Base-by-base conservation (phyloP, 352 stramenopile genomes). In the Thalassiosira hispida region DNA sequence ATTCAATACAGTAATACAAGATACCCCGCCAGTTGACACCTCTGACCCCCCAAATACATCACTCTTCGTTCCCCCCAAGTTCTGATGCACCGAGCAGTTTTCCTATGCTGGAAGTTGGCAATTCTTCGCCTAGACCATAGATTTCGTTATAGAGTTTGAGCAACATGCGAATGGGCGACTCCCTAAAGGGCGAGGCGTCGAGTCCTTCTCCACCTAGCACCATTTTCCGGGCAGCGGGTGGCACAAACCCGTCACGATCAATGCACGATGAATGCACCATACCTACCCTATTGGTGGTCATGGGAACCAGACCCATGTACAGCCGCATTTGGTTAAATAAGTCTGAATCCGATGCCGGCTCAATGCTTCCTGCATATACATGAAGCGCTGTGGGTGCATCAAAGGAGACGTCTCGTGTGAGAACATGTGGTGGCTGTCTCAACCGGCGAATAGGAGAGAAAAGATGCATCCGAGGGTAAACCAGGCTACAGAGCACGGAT, bases 111-210 rank as follows among this genome's bases (percentile, higher is more conserved):
- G 56, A 65, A 40, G 56, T 44, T n/a, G 56, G 25, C 14, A 65
- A 44, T 22, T 65, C 56, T 44, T 65, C 56, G 5, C 56, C 56
- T 11, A 65, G 8, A 22, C 56, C 31, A 46, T 65, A 65, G 31
- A 65, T 47, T 22, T 65, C 27, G 40, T 12, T 44, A 44, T 65
- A 65, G 12, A 65, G 31, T 22, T 65, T 65, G 23, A 18, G 56
- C 22, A 68, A 56, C 33, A 68, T 11, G 16, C 11, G 1, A 18
- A 68, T 16, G 1, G 40, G 35, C 1, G 1, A 22, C 38, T 55
- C 35, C 22, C 38, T 6, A 52, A 68, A 68, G 22, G 59, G 16
- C 4, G 1, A 38, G 1, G 3, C 4, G 5, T 56, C 38, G 3
- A 68, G 29, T 12, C 20, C 38, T 33, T 18, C 3, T 18, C 6